phyloP scores from a whole-genome alignment of 148 eudicot species.

The Dianthus caryophyllus region DNA sequence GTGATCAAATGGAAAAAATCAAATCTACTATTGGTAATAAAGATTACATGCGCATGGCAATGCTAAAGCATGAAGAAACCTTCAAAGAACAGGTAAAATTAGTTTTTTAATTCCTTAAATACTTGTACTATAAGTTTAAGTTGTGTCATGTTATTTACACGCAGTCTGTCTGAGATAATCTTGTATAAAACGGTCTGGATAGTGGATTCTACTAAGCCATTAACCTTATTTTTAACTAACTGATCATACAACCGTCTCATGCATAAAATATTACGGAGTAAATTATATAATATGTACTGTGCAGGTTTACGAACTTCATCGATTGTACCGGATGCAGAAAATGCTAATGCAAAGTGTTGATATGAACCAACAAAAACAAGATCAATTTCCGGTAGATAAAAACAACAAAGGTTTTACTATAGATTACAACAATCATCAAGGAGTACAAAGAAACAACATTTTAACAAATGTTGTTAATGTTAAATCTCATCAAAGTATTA shows the following conservation, averaged over 20 bases:
- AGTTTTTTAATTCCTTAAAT: background rate
- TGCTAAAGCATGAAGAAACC: constrained; percentile 86
- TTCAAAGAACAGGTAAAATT: constrained; percentile 73
- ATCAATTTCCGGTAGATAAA: constrained; percentile 6
- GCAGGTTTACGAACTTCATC: constrained; percentile 91
- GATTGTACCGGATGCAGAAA: constrained; percentile 70
- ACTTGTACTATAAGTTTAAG: background rate
- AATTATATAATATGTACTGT: no score
- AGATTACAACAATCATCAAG: constrained; percentile 5
- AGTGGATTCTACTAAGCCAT: background rate
- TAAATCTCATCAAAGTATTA: constrained; percentile 11
- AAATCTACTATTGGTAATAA: constrained; percentile 50
- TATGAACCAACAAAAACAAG: constrained; percentile 25
- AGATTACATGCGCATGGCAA: constrained; percentile 74
- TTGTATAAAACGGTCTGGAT: background rate
- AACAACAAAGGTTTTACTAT: constrained; percentile 14
- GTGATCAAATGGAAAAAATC: constrained; percentile 58
- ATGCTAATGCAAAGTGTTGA: constrained; percentile 54
- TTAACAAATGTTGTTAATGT: background rate
- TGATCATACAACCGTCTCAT: no score
- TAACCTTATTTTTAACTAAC: no score
- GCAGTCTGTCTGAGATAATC: background rate
- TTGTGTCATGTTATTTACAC: no score
- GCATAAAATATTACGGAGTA: no score
- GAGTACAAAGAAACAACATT: constrained; percentile 7